Conservation (phyloP, 108 stramenopile species). For the Cyclotella choctawhatcheeana region DNA sequence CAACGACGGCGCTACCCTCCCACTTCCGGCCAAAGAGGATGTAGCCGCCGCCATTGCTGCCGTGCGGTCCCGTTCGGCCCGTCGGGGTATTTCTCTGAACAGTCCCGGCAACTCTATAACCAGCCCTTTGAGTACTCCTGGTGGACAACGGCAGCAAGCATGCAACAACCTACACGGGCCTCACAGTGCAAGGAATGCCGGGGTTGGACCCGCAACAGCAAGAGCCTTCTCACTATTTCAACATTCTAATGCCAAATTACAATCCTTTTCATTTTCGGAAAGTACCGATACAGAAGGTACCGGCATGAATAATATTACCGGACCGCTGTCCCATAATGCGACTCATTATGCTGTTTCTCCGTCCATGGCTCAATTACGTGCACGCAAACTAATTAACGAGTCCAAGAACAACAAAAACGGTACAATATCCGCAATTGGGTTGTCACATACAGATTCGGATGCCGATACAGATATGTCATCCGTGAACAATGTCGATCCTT, state of each 20-base stretch:
- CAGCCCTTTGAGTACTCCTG: background rate
- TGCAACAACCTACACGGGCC: background rate
- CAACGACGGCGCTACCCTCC: background rate
- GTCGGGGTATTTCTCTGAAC: background rate
- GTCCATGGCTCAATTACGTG: slow-evolving; percentile 20
- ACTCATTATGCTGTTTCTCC: background rate
- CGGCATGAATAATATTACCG: background rate
- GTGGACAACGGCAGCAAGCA: background rate
- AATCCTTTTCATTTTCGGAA: slow-evolving; percentile 12
- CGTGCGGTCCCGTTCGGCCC: slow-evolving; percentile 5
- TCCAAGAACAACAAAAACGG: background rate
- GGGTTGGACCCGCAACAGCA: background rate
- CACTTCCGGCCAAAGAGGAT: slow-evolving; percentile 1
- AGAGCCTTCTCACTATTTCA: slow-evolving; percentile 9
- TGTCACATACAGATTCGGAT: slow-evolving; percentile 2
- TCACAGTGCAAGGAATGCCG: background rate
- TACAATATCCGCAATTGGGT: background rate
- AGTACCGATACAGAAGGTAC: background rate
- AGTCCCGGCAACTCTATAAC: background rate
- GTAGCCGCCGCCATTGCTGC: slow-evolving; percentile 25
- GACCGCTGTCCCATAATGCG: background rate
- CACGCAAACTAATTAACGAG: background rate
- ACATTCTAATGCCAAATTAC: slow-evolving; percentile 5
- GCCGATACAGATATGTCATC: background rate
- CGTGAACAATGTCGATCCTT: slow-evolving; percentile 2